Evolutionary conservation across 2,329 filamentous ascomycete species (phyloP), one percentile per base, ranked within the genome.

Genomic region (Cryphonectria japonica): DNA sequence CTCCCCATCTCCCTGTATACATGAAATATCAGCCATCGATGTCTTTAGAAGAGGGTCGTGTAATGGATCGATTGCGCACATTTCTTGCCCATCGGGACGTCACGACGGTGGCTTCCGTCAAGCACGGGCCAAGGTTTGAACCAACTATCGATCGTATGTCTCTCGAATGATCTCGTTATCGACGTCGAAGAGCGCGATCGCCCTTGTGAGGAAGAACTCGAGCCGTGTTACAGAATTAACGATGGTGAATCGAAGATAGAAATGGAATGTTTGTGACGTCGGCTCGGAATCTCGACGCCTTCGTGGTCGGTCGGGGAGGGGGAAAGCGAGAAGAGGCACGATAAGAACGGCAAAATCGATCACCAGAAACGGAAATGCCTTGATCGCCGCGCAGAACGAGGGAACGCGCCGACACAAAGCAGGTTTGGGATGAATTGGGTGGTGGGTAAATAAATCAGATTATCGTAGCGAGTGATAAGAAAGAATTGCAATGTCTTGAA

Each of bases 1-100:
- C 93, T 79, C 95, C 96, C 86, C 97, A 98, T 84, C 89, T 87
- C 78, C 86, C 87, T 89, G 66, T 26, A 64, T 60, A 41, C 61
- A 66, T 65, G 52, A n/a, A 29, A 52, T 6, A 41, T 71, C 32
- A 73, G 71, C 65, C 66, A 63, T 26, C 16, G 26, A 46, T 29
- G 65, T 39, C 13, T 32, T 39, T 7, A 14, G 29, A 22, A 8
- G 13, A 14, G 22, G 46, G 34, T n/a, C 1, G 37, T 11, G 13
- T 41, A 41, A 26, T n/a, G 32, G 11, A 32, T 37, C 50, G 26
- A 22, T 39, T 19, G 59, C 66, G 54, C 61, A 72, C 72, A 74
- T 71, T 73, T 74, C 69, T 73, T 74, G 71, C 71, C 72, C 72
- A 74, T 74, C 67, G 67, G 67, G 60, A 72, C 43, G 66, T 41